Evolutionary conservation across 1,284 basidiomycete genomes (phyloP), one percentile per base, ranked within the genome.

Genomic region (Ganoderma meredithae): DNA sequence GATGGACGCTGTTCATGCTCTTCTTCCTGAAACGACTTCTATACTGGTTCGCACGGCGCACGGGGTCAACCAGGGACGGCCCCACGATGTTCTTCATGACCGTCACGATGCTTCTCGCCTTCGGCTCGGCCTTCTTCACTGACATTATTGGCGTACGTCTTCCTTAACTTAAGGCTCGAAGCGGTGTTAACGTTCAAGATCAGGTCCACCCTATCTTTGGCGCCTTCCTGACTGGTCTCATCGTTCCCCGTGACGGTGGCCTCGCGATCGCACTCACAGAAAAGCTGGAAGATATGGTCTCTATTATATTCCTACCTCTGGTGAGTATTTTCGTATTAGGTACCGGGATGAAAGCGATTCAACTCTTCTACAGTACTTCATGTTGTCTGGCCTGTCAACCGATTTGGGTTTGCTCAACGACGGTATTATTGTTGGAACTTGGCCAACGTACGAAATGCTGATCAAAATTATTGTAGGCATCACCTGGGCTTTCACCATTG

Each of bases 141-240:
- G 80, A 97, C 77, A 86, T 96, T 71, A 95, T 98, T 73, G 97
- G 96, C 65, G 95, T 74, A 56, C 31, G 73, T 67, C 31, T 13
- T 19, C 53, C 5, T 44, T 36, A 9, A 4, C 15, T 10, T 52
- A 25, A 27, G 8, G 25, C 22, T 56, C 17, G 15, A 17, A 19
- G 13, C 15, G 12, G 19, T 44, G 39, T 61, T 73, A 15, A 69
- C 39, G 13, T 55, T 27, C 9, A 59, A 27, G 33, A 8, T 13
- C 15, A 76, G 75, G 75, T 97, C 0, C 95, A 97, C 76, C 91
- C 95, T 39, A 96, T 97, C 74, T 95, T 95, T 76, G 93, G 94
- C 63, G 86, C 84, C 3, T 92, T 92, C 82, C 76, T 92, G 58
- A 88, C 88, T 36, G 90, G 91, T 47, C 81, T 92, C 58, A 79